Conservation (phyloP, 768 basidiomycete genomes). For the Pulveroboletus ravenelii region DNA sequence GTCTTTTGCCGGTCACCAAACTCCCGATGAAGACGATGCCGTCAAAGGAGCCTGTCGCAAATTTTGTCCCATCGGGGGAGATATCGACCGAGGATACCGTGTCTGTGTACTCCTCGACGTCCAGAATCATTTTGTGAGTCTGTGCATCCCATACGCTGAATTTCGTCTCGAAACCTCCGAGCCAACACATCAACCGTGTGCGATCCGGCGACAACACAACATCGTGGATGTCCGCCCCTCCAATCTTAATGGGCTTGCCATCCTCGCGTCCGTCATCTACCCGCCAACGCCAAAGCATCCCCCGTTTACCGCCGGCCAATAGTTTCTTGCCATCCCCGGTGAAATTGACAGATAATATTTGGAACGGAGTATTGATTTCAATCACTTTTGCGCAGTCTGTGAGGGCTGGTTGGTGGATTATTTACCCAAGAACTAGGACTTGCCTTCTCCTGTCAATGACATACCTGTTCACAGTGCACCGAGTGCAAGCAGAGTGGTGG, state of each 20-base stretch:
- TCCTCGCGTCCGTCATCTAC: neutral
- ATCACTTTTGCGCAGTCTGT: neutral
- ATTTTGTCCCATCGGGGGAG: neutral
- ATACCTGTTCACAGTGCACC: neutral
- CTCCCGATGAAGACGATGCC: neutral
- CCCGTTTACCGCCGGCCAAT: neutral
- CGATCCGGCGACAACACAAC: neutral
- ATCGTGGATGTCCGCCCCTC: neutral
- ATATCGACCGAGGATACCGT: neutral
- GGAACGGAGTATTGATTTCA: neutral
- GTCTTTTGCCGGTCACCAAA: neutral
- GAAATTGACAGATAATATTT: neutral
- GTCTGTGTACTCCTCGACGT: neutral
- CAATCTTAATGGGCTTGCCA: neutral
- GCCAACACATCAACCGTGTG: constrained; percentile 2
- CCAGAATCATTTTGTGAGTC: neutral
- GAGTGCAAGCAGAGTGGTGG: neutral
- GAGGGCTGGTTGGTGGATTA: neutral
- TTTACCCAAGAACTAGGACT: too few species aligned
- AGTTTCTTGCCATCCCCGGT: neutral
- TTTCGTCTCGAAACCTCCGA: neutral
- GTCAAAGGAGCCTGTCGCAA: neutral
- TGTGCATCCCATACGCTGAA: neutral
- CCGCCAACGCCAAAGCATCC: neutral
- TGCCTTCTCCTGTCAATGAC: neutral